Evolutionary conservation across 306 rosid genomes (phyloP), one percentile per base, ranked within the genome.

Genomic region (Rosa lucieae): DNA sequence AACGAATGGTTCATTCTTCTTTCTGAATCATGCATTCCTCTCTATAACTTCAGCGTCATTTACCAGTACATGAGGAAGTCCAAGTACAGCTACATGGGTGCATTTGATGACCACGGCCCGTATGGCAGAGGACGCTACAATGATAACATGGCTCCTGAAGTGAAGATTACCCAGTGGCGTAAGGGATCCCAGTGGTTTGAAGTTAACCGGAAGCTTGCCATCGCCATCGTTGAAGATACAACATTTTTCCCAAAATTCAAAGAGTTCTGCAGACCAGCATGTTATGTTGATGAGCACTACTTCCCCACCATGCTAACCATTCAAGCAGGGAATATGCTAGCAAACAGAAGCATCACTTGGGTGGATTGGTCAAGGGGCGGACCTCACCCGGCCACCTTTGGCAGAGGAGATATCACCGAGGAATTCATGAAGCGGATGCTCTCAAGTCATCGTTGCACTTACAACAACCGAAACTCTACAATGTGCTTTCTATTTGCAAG

Each of bases 291-390:
- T 46, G 99, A 96, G 86, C 99, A 96, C 82, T 96, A 96, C 77
- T 93, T 93, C 74, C 99, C 99, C 0, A 96, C 99, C 48, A 90
- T 96, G 99, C 87, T 96, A 17, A 90, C 90, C 70, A 89, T 96
- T 73, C 65, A 68, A 80, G 89, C 94, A 3, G 89, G 87, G 56
- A 70, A 78, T 39, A 42, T 63, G 7, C 48, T 93, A 77, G 98
- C 98, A 4, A 96, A 96, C 39, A 84, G 98, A 79, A 96, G 98
- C 90, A 47, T 96, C 77, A 96, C 99, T 14, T 93, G 97, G 97
- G 97, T 93, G 79, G 99, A 96, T 65, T 96, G 99, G 99, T 96
- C 99, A 0, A 83, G 99, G 78, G 98, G 99, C 4, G 99, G 99
- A 9, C 80, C 99, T 48, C 99, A 96, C 85, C 99, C 99, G 0